These are phyloP conservation scores for Colletotrichum echinochloae DNA, from an alignment of 2,329 filamentous ascomycete genomes.

Conservation along the genomic window DNA sequence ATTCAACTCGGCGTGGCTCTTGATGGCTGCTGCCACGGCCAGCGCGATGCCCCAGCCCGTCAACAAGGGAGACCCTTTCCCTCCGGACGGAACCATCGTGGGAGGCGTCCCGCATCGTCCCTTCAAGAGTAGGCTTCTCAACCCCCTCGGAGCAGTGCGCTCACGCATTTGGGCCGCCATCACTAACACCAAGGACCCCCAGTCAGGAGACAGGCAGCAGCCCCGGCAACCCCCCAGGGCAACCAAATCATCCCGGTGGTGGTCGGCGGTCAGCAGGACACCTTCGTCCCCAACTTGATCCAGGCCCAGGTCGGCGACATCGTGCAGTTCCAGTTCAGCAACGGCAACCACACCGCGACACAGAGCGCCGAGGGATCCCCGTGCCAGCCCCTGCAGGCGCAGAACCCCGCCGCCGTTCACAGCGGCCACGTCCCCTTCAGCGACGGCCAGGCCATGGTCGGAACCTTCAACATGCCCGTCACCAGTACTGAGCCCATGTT, in stretches of 20 bases:
- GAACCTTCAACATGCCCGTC: slow-evolving; percentile 61
- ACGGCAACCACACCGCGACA: slow-evolving; percentile 58
- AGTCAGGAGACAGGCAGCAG: slow-evolving; percentile 36
- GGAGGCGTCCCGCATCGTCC: slow-evolving; percentile 29
- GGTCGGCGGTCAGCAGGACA: slow-evolving; percentile 52
- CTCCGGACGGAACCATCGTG: slow-evolving; percentile 29
- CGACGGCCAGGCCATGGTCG: slow-evolving; percentile 52
- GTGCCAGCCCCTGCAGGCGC: slow-evolving; percentile 54
- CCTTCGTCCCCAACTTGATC: slow-evolving; percentile 53
- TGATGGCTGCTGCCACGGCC: slow-evolving; percentile 26
- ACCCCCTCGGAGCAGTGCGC: neutral
- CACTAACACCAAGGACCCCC: neutral
- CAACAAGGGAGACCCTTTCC: slow-evolving; percentile 30
- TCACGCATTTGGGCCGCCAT: too few relatives aligned
- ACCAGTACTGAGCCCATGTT: slow-evolving; percentile 59
- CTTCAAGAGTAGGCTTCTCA: slow-evolving; percentile 14
- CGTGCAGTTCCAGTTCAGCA: slow-evolving; percentile 58
- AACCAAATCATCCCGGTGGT: slow-evolving; percentile 48
- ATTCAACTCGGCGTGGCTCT: slow-evolving; percentile 24
- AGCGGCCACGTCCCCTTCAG: slow-evolving; percentile 56
- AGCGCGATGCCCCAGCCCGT: slow-evolving; percentile 34
- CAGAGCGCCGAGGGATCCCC: slow-evolving; percentile 52
- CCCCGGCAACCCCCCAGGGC: slow-evolving; percentile 33
- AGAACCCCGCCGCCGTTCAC: slow-evolving; percentile 50
- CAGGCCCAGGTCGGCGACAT: slow-evolving; percentile 52